Conservation (phyloP, 805 yeast genomes). For the Metschnikowia lachancei region DNA sequence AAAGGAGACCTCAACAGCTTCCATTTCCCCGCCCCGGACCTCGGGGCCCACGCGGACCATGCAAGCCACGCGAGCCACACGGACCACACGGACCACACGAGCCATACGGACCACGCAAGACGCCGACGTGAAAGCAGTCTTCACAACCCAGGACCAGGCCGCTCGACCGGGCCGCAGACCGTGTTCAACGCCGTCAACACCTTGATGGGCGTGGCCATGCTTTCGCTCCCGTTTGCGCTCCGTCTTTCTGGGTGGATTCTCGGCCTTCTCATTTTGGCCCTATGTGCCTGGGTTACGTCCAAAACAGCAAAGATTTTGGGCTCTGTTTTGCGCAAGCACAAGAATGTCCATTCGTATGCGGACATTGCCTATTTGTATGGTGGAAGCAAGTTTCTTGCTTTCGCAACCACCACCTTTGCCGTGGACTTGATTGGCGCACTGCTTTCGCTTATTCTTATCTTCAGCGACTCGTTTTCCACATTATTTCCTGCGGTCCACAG, state of each 20-base stretch:
- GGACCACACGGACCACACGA: conserved; percentile 1
- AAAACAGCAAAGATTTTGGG: conserved; percentile 58
- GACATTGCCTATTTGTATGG: conserved; percentile 86
- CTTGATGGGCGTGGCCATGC: conserved; percentile 70
- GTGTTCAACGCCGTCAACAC: conserved; percentile 76
- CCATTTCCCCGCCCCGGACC: conserved; percentile 22
- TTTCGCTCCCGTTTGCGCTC: conserved; percentile 70
- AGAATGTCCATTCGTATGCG: conserved; percentile 79
- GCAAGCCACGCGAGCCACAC: no score
- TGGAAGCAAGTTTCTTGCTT: conserved; percentile 47
- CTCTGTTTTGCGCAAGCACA: conserved; percentile 75
- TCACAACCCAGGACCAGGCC: conserved; percentile 9
- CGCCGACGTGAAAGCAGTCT: conserved; percentile 24
- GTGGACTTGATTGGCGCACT: conserved; percentile 62
- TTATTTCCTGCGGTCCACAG: conserved; percentile 11
- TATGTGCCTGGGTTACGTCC: conserved; percentile 50
- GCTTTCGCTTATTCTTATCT: conserved; percentile 54
- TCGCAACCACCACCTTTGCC: conserved; percentile 50
- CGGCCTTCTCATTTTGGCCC: conserved; percentile 43
- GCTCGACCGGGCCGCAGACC: conserved; percentile 64
- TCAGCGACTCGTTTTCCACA: conserved; percentile 56
- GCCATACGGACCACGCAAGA: neutral
- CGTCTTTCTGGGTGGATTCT: conserved; percentile 64
- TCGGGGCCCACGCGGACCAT: conserved; percentile 8
- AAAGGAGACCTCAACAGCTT: conserved; percentile 17